Evolutionary conservation across 73 alveolate species (phyloP), one percentile per base, ranked within the genome.

Genomic region (Uronychia binucleata): DNA sequence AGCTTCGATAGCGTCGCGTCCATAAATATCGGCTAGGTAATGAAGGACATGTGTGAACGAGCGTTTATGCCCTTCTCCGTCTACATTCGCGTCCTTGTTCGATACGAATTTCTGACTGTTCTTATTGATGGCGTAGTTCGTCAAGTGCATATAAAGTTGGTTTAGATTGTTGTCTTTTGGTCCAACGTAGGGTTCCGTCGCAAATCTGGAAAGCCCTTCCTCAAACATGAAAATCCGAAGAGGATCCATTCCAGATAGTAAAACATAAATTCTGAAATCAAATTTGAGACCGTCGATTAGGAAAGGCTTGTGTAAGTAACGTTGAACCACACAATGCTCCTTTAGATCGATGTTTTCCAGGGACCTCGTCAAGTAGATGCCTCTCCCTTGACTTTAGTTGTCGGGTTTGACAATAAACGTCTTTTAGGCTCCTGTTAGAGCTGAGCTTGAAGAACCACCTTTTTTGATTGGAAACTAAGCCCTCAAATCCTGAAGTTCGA

Each of bases 171-270:
- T 87, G 13, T 8, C 5, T 25, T 77, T 33, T 26, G 83, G 83
- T 34, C 81, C 88, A 74, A 82, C 80, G 77, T 92, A 92, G 74
- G 86, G 79, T 57, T 87, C 95, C 0, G 96, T 92, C 0, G 94
- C 93, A 81, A 92, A 92, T 58, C 96, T 84, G 31, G 85, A 94
- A 77, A 92, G 75, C 75, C 96, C 96, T 81, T 92, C 91, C 75
- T 88, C 79, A 83, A 85, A 88, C 83, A 92, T 33, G 87, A 83
- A 92, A 30, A 83, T 87, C 87, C 78, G 86, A 58, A 92, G 75
- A 76, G 96, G 96, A n/a, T 90, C 77, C 78, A 82, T 85, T 59
- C 91, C 81, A 0, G 91, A 80, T 57, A 92, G 86, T 83, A 92
- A 77, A 32, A 82, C 91, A 84, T 92, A 92, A 76, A 92, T 78